phyloP scores from a whole-genome alignment of 129 eudicot genomes.

The Artemisia argyi region DNA sequence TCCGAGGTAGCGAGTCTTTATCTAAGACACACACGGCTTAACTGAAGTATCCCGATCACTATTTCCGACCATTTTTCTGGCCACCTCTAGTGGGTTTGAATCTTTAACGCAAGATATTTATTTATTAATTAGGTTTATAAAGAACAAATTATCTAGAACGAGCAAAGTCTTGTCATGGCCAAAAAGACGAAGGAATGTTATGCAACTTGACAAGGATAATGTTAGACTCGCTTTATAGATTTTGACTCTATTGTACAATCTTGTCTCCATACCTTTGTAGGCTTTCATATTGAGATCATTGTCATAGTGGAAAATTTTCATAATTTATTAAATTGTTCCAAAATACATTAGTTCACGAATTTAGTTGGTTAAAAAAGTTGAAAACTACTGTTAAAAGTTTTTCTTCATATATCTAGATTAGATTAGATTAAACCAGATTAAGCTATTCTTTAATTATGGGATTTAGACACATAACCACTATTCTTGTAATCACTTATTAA shows the following conservation, averaged over 20 bases:
- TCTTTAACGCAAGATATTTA: neutral
- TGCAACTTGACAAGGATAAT: conserved; percentile 37
- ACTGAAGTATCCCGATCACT: no score
- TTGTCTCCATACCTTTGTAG: conserved; percentile 27
- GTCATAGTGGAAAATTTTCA: conserved; percentile 5
- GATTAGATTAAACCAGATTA: neutral
- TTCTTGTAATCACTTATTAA: neutral
- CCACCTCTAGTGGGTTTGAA: no score
- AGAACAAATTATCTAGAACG: no score
- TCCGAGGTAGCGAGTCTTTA: no score
- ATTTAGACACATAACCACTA: neutral
- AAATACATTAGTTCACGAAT: no score
- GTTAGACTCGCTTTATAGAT: neutral
- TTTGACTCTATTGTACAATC: conserved; percentile 9
- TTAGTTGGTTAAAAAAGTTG: no score
- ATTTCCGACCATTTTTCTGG: no score
- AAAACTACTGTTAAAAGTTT: no score
- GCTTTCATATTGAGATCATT: conserved; percentile 16
- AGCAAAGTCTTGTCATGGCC: conserved; percentile 4
- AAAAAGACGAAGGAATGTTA: conserved; percentile 27
- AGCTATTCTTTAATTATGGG: neutral
- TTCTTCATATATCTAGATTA: no score
- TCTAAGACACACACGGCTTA: no score
- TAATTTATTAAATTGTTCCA: neutral
- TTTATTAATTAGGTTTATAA: neutral